Evolutionary conservation across 2,329 filamentous ascomycete genomes (phyloP), one percentile per base, ranked within the genome.

Genomic region (Helotiales sp.): DNA sequence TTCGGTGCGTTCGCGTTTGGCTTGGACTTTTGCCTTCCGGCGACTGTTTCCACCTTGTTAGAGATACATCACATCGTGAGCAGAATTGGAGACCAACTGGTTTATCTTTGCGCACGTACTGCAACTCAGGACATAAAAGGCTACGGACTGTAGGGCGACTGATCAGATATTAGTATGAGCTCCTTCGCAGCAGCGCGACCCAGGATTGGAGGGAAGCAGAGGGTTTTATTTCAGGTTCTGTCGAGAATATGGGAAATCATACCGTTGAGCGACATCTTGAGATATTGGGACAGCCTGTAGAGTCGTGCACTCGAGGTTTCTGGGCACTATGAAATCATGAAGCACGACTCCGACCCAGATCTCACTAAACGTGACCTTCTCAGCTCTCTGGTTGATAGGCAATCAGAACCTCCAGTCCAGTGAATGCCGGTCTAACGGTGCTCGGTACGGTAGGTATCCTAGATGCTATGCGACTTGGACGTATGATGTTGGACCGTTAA

Each of bases 121-220:
- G 71, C 90, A 93, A 55, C 89, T 88, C 59, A 89, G 76, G 64
- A 91, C 80, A 77, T 90, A 91, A 78, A 92, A 93, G 71, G 90
- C 76, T 64, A 87, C 88, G 53, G 89, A 92, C 73, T 91, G 90
- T 30, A 91, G 77, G 67, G 84, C 85, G 59, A 83, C 78, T n/a
- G n/a, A n/a, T n/a, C n/a, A n/a, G n/a, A n/a, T n/a, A n/a, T n/a
- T n/a, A n/a, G n/a, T n/a, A n/a, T n/a, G n/a, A n/a, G n/a, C n/a
- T n/a, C n/a, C n/a, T n/a, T n/a, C n/a, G n/a, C n/a, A n/a, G n/a
- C n/a, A n/a, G n/a, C n/a, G n/a, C n/a, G n/a, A n/a, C n/a, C n/a
- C n/a, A n/a, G n/a, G n/a, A n/a, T n/a, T n/a, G n/a, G n/a, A n/a
- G n/a, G n/a, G n/a, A n/a, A n/a, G n/a, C n/a, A n/a, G n/a, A n/a